A percentile compares a stretch with the other conserved stretches of the same genome.
Evolutionary conservation across 2,329 filamentous ascomycete genomes (phyloP).

Genomic region (Scleromitrula shiraiana): DNA sequence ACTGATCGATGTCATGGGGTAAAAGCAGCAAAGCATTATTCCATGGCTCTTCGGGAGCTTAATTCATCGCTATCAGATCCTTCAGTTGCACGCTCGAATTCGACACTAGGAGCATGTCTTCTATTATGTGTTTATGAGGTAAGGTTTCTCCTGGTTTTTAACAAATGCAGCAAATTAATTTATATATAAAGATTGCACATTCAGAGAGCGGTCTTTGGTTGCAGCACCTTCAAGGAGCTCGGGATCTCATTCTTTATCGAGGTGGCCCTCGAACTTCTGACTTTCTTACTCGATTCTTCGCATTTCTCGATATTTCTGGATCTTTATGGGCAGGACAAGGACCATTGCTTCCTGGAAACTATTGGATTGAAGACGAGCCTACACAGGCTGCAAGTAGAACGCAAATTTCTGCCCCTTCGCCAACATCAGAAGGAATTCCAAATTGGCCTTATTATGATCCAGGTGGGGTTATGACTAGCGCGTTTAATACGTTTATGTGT

Average conservation of each 20-base stretch:
- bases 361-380: conserved; percentile 23
- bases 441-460: conserved; percentile 28
- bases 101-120: conserved; percentile 26
- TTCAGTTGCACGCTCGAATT: conserved; percentile 19
- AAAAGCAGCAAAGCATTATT: conserved; percentile 24
- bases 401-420: not conserved
- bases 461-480: conserved; percentile 19
- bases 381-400: not conserved
- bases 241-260: conserved; percentile 26
- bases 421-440: not conserved
- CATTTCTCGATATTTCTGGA: conserved; percentile 26
- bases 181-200: conserved; percentile 22
- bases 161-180: not conserved
- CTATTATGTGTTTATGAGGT: conserved; percentile 28
- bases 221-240: conserved; percentile 26
- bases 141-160: not conserved
- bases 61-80: conserved; percentile 21
- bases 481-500: conserved; percentile 26
- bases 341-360: conserved; percentile 25
- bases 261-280: conserved; percentile 23
- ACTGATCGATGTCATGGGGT: conserved; percentile 22
- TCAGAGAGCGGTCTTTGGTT: conserved; percentile 25
- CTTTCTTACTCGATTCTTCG: conserved; percentile 27
- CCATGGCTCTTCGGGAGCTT: conserved; percentile 23
- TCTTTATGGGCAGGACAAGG: conserved; percentile 23